Evolutionary conservation across 441 rosid species (phyloP).

Genomic region (Omphalea diandra): DNA sequence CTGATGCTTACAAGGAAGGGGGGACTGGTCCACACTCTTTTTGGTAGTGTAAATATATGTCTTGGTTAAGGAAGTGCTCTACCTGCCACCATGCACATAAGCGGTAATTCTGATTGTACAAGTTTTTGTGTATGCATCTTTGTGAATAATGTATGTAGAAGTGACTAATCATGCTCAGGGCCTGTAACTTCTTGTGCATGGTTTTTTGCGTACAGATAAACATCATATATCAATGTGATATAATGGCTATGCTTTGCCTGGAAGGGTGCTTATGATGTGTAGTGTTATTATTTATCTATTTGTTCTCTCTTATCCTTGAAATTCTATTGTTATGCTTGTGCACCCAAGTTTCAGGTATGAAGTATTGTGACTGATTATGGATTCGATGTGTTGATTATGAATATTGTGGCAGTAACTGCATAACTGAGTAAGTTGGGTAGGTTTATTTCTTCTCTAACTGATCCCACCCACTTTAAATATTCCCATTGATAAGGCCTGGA

Average conservation of each 20-base stretch:
- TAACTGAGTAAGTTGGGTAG: no score
- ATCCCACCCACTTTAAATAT: no score
- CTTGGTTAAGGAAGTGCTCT: background rate
- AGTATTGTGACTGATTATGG: background rate
- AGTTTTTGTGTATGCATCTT: background rate
- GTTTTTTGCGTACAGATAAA: background rate
- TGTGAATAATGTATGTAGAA: slow-evolving; percentile 2
- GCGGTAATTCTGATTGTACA: background rate
- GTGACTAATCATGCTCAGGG: background rate
- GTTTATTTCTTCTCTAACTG: no score
- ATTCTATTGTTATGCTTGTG: background rate
- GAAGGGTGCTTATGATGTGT: background rate
- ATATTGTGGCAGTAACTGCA: no score
- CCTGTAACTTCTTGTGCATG: background rate
- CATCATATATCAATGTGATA: background rate
- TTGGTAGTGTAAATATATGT: slow-evolving; percentile 15
- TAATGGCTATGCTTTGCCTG: background rate
- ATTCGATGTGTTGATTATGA: no score
- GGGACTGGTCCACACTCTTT: slow-evolving; percentile 50
- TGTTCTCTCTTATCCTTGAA: background rate
- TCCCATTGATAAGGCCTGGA: no score
- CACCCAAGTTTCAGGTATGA: background rate
- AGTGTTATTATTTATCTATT: background rate
- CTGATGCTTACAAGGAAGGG: slow-evolving; percentile 43
- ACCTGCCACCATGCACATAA: background rate